Base-by-base conservation (phyloP, 2,329 filamentous ascomycete species). In the Tolypocladium ophioglossoides region DNA sequence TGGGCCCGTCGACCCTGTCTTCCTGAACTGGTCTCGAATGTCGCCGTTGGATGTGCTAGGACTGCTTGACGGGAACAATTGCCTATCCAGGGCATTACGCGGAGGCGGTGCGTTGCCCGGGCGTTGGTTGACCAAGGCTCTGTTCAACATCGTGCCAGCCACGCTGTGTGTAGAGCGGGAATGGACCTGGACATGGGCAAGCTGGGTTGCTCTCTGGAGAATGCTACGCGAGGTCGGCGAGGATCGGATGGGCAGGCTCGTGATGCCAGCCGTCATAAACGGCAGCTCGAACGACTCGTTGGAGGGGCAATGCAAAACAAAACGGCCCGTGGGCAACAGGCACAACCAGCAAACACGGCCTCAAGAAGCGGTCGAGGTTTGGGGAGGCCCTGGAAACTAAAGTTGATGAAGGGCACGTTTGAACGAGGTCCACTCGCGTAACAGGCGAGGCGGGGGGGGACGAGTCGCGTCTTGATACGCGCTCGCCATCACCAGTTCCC, bases 51-150 rank as follows among this genome's bases (percentile, higher is more conserved):
- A 58, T 30, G 70, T 64, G 46, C 66, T 68, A 14, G 78, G 77
- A 59, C 76, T 83, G 66, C 78, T 83, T 1, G 82, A 82, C 4
- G 79, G 75, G 58, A 84, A 80, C 18, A 79, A 69, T 55, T 79
- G 73, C 64, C 83, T 81, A 5, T 72, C 67, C 46, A 79, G 64
- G 50, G 65, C 59, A 10, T 63, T 59, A 51, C 68, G 68, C 11
- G 66, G 64, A 24, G 63, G 62, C 54, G 69, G 63, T 57, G 66
- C 62, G 54, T 67, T 69, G 56, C 73, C 71, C 67, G 54, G 48
- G 20, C 52, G 53, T 34, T 56, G 54, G 49, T 52, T 14, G 27
- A 14, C 53, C 24, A 37, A 39, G 18, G 57, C 59, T 37, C 58
- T 56, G 46, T 53, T 53, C 22, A 59, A 55, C 59, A 61, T 61